Conservation (phyloP, 1,284 basidiomycete species). For the Cystobasidium slooffiae region DNA sequence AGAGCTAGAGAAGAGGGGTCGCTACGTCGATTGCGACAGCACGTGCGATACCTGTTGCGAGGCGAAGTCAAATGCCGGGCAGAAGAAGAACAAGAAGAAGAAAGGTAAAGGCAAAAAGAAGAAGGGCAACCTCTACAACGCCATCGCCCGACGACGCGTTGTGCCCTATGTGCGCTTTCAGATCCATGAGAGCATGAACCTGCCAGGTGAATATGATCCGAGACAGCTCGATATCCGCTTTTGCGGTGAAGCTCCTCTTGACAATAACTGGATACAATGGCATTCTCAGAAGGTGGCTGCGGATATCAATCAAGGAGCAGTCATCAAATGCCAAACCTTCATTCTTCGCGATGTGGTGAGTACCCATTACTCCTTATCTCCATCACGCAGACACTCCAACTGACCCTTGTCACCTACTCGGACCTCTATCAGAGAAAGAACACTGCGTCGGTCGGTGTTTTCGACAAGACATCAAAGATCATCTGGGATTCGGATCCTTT, state of each 20-base stretch:
- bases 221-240: neutral
- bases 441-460: neutral
- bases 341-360: neutral
- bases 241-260: neutral
- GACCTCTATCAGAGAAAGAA: neutral
- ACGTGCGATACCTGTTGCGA: neutral
- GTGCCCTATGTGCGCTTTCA: slow-evolving; percentile 1
- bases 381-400: no score
- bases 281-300: neutral
- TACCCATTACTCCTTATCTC: neutral
- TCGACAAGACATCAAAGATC: neutral
- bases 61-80: neutral
- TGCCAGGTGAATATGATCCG: neutral
- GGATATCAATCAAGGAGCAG: neutral
- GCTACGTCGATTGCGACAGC: neutral
- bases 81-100: neutral
- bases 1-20: no score
- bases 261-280: neutral
- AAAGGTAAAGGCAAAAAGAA: neutral
- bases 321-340: slow-evolving; percentile 9
- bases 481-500: neutral
- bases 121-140: neutral
- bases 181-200: neutral
- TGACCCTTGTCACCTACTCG: no score
- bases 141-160: neutral